Evolutionary conservation across 2,329 filamentous ascomycete species (phyloP).

Genomic region (Fusarium metavorans): DNA sequence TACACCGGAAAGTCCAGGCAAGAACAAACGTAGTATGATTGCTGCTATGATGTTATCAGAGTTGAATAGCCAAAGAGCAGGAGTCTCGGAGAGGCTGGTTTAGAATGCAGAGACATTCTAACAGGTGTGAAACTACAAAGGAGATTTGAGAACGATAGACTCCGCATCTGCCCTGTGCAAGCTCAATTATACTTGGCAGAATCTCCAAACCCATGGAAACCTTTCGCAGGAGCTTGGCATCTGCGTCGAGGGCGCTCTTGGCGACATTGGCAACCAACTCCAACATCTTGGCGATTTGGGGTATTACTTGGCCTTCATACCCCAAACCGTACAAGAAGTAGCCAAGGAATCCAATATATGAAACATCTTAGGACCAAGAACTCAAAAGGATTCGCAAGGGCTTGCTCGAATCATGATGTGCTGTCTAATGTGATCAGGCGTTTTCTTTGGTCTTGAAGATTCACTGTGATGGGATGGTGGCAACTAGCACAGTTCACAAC

Average conservation of each 20-base stretch:
- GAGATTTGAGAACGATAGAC: too few relatives aligned
- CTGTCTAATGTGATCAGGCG: too few relatives aligned
- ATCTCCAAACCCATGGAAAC: neutral
- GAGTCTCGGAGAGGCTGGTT: too few relatives aligned
- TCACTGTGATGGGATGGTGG: neutral
- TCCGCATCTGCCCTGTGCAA: neutral
- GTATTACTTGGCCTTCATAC: neutral
- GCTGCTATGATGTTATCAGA: too few relatives aligned
- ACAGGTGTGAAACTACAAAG: too few relatives aligned
- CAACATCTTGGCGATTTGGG: neutral
- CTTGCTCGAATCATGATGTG: neutral
- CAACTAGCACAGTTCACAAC: too few relatives aligned
- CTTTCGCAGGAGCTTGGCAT: neutral
- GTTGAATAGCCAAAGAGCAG: too few relatives aligned
- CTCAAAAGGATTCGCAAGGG: too few relatives aligned
- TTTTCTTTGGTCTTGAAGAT: too few relatives aligned
- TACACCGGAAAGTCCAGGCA: too few relatives aligned
- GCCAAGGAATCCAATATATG: neutral
- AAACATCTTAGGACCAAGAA: neutral
- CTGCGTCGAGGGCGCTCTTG: neutral
- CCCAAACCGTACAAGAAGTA: fast-evolving
- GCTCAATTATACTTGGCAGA: neutral
- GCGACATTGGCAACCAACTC: neutral
- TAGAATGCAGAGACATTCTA: too few relatives aligned
- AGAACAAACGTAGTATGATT: too few relatives aligned